These are phyloP conservation scores for Chytriomyces hyalinus DNA, from an alignment of 192 early-diverging fungal genomes.

Conservation along the genomic window DNA sequence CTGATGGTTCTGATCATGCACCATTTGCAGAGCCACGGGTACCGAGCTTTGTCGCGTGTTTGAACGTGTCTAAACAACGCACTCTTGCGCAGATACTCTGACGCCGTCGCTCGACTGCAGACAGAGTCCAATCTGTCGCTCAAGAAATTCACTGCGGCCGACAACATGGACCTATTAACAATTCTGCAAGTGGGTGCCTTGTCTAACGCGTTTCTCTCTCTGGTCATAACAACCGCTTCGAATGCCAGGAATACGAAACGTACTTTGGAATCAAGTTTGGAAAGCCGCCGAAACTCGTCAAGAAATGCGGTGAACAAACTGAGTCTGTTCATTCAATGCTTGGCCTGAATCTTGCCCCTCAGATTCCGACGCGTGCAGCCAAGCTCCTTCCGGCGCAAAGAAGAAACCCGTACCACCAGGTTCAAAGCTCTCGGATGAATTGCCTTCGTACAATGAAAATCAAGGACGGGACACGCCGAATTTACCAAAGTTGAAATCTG, in stretches of 20 bases:
- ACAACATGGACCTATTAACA: slow-evolving; percentile 60
- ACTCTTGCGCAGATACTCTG: slow-evolving; percentile 41
- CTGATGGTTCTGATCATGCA: slow-evolving; percentile 53
- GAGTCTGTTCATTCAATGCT: not conserved
- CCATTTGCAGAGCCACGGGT: slow-evolving; percentile 53
- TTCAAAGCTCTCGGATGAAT: slow-evolving; percentile 10
- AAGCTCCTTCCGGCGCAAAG: not conserved
- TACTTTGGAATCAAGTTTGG: slow-evolving; percentile 64
- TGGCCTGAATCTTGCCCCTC: not conserved
- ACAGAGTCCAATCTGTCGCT: slow-evolving; percentile 52
- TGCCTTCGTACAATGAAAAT: slow-evolving; percentile 6
- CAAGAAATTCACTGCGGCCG: slow-evolving; percentile 50
- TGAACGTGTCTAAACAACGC: not conserved
- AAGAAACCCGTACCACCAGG: not conserved
- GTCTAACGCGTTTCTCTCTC: not conserved
- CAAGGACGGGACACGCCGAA: not conserved
- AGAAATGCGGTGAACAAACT: slow-evolving; percentile 31
- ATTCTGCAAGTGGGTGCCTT: slow-evolving; percentile 52
- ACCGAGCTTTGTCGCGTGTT: not conserved
- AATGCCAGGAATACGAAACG: slow-evolving; percentile 54
- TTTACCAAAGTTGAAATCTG: slow-evolving; percentile 16
- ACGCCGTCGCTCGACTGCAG: slow-evolving; percentile 50
- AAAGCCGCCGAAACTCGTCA: slow-evolving; percentile 52
- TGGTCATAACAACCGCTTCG: not conserved
- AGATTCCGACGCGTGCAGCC: not conserved